Conservation (phyloP, 257 asterid species). For the Solanum acaule region DNA sequence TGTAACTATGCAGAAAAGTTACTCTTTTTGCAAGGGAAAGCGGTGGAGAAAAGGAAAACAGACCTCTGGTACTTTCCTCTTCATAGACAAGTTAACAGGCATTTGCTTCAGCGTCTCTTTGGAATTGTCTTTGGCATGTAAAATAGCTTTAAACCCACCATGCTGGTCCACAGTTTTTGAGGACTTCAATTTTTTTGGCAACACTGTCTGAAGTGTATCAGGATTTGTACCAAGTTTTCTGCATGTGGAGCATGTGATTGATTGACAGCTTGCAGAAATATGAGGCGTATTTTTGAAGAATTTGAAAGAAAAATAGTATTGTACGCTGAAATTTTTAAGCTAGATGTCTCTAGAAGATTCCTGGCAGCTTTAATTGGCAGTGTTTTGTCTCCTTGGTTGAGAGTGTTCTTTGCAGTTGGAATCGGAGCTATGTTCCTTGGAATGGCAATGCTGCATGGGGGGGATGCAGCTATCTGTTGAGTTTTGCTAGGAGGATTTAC, state of each 20-base stretch:
- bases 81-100: conserved; percentile 30
- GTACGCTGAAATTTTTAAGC: conserved; percentile 46
- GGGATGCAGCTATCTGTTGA: conserved; percentile 23
- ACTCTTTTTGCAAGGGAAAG: neutral
- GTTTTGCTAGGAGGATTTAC: conserved; percentile 23
- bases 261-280: neutral
- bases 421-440: conserved; percentile 17
- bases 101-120: conserved; percentile 23
- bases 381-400: conserved; percentile 16
- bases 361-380: conserved; percentile 24
- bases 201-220: conserved; percentile 24
- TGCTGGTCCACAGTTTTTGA: conserved; percentile 26
- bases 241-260: conserved; percentile 1
- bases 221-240: conserved; percentile 34
- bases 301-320: neutral
- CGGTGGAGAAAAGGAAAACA: neutral
- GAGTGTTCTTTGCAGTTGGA: conserved; percentile 15
- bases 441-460: conserved; percentile 22
- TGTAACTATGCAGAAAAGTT: neutral
- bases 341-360: conserved; percentile 24
- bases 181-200: conserved; percentile 22
- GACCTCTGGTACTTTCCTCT: conserved; percentile 69
- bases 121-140: conserved; percentile 12
- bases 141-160: conserved; percentile 12
- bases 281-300: neutral